Evolutionary conservation across 2,329 filamentous ascomycete species (phyloP), one percentile per base, ranked within the genome.

Genomic region (Fusarium tjaetaba): DNA sequence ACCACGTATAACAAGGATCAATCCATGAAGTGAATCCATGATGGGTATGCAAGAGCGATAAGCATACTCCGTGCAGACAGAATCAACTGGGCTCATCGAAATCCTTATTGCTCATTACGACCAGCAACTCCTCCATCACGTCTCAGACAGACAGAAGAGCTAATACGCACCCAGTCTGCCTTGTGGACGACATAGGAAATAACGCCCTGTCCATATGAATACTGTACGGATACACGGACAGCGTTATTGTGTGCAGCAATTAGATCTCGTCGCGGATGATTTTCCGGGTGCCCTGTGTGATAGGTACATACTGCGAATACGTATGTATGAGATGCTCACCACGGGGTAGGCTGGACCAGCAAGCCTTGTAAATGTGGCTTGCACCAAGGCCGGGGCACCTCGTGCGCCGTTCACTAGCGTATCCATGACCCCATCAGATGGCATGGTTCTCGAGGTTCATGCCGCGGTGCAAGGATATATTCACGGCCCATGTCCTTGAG

Each of bases 311-410:
- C 56, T 68, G 39, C 16, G 49, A 61, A 65, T 56, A 26, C 26
- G 26, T 26, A 26, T 26, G 26, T 26, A 28, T 24, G 42, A 61
- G 65, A 67, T 70, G 71, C 71, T 72, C 51, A 56, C 61, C 56
- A 70, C 64, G 57, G 52, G 57, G 66, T 55, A 65, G 56, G 66
- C 65, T 67, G 65, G 67, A 74, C 70, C 69, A 36, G 65, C 32
- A 59, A 66, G 66, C 68, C 42, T 49, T 68, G 69, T 72, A 68
- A 71, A 65, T 68, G 76, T 74, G 71, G 77, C 73, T 73, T 76
- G 65, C 55, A 72, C 70, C 58, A 67, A 74, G 34, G 72, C 79
- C 76, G 73, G 79, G 79, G 76, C 70, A 74, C 79, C 79, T 80
- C 79, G 79, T 80, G 79, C 78, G 68, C 68, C 69, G 69, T 70